Percentiles rank a stretch among this genome's conserved stretches.
Conservation (phyloP, 257 asterid genomes). For the Gentiana macrophylla region DNA sequence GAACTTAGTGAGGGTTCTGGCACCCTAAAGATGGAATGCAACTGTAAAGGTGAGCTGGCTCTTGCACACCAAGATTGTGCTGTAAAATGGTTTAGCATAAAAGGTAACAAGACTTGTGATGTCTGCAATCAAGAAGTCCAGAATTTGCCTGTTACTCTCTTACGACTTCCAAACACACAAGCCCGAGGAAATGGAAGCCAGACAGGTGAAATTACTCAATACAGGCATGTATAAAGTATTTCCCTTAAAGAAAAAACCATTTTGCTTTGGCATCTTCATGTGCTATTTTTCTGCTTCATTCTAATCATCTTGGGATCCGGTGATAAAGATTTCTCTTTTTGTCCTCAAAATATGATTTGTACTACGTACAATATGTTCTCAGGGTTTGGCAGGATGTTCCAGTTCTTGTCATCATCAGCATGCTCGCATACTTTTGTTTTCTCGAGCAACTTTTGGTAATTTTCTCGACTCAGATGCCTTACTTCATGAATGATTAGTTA, state of each 20-base stretch:
- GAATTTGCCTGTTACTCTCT: conserved; percentile 79
- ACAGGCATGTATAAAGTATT: conserved; percentile 43
- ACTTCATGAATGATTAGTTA: not conserved
- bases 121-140: conserved; percentile 82
- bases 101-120: conserved; percentile 90
- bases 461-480: not conserved
- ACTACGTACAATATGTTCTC: conserved; percentile 5
- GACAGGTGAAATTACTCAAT: conserved; percentile 34
- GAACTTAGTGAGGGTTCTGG: conserved; percentile 76
- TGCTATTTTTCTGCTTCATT: too few species aligned
- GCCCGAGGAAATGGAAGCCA: conserved; percentile 28
- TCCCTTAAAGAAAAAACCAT: not conserved
- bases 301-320: not conserved
- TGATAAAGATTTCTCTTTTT: not conserved
- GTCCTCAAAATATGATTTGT: not conserved
- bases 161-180: conserved; percentile 48
- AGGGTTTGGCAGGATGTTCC: conserved; percentile 98
- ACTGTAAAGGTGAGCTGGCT: conserved; percentile 95
- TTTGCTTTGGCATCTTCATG: not conserved
- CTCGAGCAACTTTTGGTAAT: conserved; percentile 95
- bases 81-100: conserved; percentile 92
- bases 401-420: conserved; percentile 81
- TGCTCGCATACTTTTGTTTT: conserved; percentile 94
- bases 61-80: conserved; percentile 94
- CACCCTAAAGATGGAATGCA: conserved; percentile 84